Conservation (phyloP, 345 rosid species). For the Hibiscus syriacus region DNA sequence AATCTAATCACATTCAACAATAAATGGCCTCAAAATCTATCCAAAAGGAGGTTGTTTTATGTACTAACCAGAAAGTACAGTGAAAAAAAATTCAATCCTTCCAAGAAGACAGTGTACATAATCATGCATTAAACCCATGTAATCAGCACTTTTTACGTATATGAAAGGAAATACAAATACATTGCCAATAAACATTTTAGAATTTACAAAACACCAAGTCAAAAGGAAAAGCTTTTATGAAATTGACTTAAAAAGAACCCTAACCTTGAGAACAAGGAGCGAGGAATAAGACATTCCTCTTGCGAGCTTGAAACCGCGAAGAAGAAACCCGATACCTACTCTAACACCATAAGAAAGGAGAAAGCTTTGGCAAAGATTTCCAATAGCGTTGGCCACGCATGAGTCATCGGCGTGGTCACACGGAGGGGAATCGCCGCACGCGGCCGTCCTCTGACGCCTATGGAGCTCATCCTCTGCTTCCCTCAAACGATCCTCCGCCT, state of each 20-base stretch:
- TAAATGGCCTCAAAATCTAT: background rate
- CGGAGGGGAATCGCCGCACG: slow-evolving; percentile 36
- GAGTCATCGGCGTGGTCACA: slow-evolving; percentile 91
- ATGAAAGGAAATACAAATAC: background rate
- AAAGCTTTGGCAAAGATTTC: slow-evolving; percentile 97
- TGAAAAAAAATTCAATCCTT: background rate
- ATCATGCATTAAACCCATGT: background rate
- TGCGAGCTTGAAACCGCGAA: slow-evolving; percentile 96
- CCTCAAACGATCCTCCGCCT: slow-evolving; percentile 94
- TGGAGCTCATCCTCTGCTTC: slow-evolving; percentile 88
- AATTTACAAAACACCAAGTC: background rate
- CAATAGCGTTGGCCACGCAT: slow-evolving; percentile 90
- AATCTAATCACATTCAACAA: background rate
- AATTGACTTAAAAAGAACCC: background rate
- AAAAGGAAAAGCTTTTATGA: background rate
- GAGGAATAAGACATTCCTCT: slow-evolving; percentile 84
- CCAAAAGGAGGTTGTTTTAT: no score
- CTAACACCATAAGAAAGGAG: slow-evolving; percentile 95
- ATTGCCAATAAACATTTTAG: background rate
- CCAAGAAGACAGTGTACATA: background rate
- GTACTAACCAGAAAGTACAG: no score
- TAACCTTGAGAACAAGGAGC: slow-evolving; percentile 93
- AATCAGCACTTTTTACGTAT: background rate
- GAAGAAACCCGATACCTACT: slow-evolving; percentile 94
- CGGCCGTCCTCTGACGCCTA: slow-evolving; percentile 58